These are phyloP conservation scores for Colletotrichum sojae DNA, from an alignment of 2,329 filamentous ascomycete genomes.

Conservation along the genomic window DNA sequence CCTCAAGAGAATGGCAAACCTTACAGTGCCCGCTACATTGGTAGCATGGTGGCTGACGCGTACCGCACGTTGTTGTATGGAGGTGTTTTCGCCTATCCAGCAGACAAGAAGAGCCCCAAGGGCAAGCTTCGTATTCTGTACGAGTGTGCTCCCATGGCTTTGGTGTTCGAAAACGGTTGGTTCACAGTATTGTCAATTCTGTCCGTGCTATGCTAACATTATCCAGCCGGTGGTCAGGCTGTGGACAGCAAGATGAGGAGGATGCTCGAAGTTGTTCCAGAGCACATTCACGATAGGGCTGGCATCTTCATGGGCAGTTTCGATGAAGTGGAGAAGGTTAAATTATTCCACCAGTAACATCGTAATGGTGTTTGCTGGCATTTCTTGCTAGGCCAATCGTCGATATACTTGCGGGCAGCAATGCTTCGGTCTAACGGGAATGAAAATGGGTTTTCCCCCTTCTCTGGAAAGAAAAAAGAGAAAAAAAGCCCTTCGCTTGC, in stretches of 20 bases:
- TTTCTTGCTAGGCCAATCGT: too few species aligned
- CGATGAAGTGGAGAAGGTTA: conserved; percentile 96
- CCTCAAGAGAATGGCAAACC: conserved; percentile 84
- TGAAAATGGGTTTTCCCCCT: too few species aligned
- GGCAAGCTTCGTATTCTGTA: conserved; percentile 98
- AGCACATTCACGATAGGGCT: conserved; percentile 94
- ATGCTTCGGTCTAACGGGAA: too few species aligned
- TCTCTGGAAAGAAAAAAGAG: too few species aligned
- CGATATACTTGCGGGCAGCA: too few species aligned
- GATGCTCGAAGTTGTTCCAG: conserved; percentile 90
- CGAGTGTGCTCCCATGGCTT: conserved; percentile 98
- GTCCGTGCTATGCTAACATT: conserved; percentile 29
- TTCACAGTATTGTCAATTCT: conserved; percentile 39
- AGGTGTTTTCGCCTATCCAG: conserved; percentile 97
- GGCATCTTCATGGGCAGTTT: conserved; percentile 97
- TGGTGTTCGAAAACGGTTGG: conserved; percentile 98
- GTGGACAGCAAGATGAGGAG: conserved; percentile 91
- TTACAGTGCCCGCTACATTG: conserved; percentile 95
- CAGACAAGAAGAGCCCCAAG: conserved; percentile 98
- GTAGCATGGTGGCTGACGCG: conserved; percentile 97
- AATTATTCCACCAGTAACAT: conserved; percentile 77
- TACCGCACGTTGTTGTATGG: conserved; percentile 97
- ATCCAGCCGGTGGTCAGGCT: conserved; percentile 87
- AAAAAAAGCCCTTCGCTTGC: too few species aligned
- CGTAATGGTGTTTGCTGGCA: too few species aligned